Base-by-base conservation (phyloP, 129 eudicot species). In the Silybum marianum region DNA sequence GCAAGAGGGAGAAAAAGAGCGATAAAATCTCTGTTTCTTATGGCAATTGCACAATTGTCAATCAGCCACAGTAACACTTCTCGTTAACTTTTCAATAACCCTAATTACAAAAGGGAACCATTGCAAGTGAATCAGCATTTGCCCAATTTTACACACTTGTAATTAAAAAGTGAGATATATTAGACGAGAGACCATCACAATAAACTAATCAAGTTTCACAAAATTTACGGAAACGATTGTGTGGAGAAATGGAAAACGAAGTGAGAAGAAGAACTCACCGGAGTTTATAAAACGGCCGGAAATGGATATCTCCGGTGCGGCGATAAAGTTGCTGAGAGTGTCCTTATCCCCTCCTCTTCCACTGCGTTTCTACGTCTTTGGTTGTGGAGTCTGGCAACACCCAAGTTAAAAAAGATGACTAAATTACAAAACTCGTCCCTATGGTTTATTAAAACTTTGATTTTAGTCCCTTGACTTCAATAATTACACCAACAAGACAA, bases 271-370 rank as follows among this genome's bases (percentile, higher is more conserved):
- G 16, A 0, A 74, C 38, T 81, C 75, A 81, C 84, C 54, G 84
- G 70, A 81, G 84, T 65, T 42, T 75, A 74, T 18, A 65, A 9
- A 74, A 65, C 38, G 25, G 70, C 75, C 80, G 75, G 79, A 81
- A 65, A 66, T 73, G 74, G 54, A 74, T 65, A 30, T 66, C 79
- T n/a, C 74, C 58, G 51, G 23, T 38, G 73, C 25, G 60, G 83
- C 10, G 71, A 71, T 11, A 58, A 24, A 40, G 69, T 16, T 9
- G 80, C 62, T 60, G 58, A 19, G 83, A 12, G 25, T 58, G 65
- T 24, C 66, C 70, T 75, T 74, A 48, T 69, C 74, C 65, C 80
- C 66, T 74, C 13, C 76, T 54, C 76, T 75, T 82, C 28, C 18
- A 69, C 70, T 66, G 70, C 38, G 48, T 81, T 74, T 74, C 69